A percentile compares a stretch with the other conserved stretches of the same genome.
phyloP scores from a whole-genome alignment of 139 green algal genomes.

The Chlorella ohadii region DNA sequence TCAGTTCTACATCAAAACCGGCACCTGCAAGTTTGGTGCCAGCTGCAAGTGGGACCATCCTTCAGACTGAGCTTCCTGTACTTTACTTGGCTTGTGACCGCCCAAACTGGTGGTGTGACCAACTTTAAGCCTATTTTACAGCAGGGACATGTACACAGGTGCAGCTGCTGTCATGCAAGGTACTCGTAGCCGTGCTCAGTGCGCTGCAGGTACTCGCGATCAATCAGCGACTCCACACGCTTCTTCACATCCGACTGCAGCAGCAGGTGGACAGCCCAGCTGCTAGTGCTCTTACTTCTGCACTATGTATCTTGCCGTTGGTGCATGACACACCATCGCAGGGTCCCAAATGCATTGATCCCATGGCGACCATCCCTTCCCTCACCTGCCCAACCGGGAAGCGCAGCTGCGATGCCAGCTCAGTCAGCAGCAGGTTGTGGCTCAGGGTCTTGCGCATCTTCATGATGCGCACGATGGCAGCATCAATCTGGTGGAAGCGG shows the following conservation, averaged over 20 bases:
- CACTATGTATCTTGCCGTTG: too few species aligned
- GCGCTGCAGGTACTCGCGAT: conserved; percentile 97
- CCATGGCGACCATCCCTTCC: too few species aligned
- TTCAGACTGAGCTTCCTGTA: conserved; percentile 24
- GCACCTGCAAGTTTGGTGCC: conserved; percentile 90
- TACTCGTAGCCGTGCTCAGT: conserved; percentile 69
- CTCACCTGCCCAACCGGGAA: conserved; percentile 82
- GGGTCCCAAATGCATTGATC: too few species aligned
- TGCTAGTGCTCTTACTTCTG: too few species aligned
- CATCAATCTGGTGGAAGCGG: conserved; percentile 96
- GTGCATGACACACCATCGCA: too few species aligned
- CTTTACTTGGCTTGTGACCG: background rate
- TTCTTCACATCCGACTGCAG: conserved; percentile 93
- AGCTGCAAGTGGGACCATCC: conserved; percentile 96
- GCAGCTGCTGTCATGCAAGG: conserved; percentile 39
- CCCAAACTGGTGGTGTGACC: too few species aligned
- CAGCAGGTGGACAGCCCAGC: too few species aligned
- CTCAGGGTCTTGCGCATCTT: conserved; percentile 94
- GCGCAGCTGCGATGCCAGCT: conserved; percentile 94
- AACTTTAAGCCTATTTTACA: too few species aligned
- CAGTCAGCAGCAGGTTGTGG: conserved; percentile 94
- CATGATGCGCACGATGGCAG: conserved; percentile 98
- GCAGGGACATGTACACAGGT: too few species aligned
- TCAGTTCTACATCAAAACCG: conserved; percentile 84
- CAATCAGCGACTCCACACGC: conserved; percentile 97